Evolutionary conservation across 148 eudicot species (phyloP).

Genomic region (Vaccinium macrocarpon): DNA sequence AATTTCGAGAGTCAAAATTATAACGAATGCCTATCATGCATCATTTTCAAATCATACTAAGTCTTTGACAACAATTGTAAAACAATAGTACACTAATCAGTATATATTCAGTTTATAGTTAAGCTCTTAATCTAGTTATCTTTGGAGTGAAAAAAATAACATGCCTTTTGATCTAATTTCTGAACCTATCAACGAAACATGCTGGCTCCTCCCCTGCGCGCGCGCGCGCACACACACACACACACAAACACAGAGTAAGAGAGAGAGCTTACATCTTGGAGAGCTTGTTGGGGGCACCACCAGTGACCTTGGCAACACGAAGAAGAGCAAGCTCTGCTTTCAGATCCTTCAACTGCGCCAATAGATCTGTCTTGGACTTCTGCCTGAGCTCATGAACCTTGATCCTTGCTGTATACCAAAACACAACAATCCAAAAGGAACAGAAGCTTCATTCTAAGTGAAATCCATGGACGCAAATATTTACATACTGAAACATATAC

Average conservation of each 20-base stretch:
- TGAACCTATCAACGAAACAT: too few species aligned
- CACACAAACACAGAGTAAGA: background rate
- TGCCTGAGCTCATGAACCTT: slow-evolving; percentile 70
- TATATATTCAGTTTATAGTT: too few species aligned
- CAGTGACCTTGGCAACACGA: slow-evolving; percentile 76
- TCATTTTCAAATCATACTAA: too few species aligned
- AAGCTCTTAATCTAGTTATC: too few species aligned
- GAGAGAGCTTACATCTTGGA: slow-evolving; percentile 49
- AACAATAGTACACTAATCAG: too few species aligned
- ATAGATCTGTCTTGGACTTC: slow-evolving; percentile 50
- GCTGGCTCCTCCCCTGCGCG: too few species aligned
- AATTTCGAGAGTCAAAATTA: too few species aligned
- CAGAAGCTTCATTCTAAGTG: background rate
- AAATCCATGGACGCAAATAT: background rate
- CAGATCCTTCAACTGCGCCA: slow-evolving; percentile 50
- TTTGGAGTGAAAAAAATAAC: too few species aligned
- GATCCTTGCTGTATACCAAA: slow-evolving; percentile 40
- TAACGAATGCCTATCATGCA: too few species aligned
- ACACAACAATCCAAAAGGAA: background rate
- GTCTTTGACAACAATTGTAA: too few species aligned
- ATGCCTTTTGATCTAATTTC: too few species aligned
- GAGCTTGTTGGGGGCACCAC: slow-evolving; percentile 79
- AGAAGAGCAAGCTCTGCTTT: slow-evolving; percentile 69
- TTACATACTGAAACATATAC: background rate
- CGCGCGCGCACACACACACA: too few species aligned